Percentiles rank a stretch among this genome's conserved stretches.
phyloP scores from a whole-genome alignment of 169 alveolate species.

The Plasmodium vivax region DNA sequence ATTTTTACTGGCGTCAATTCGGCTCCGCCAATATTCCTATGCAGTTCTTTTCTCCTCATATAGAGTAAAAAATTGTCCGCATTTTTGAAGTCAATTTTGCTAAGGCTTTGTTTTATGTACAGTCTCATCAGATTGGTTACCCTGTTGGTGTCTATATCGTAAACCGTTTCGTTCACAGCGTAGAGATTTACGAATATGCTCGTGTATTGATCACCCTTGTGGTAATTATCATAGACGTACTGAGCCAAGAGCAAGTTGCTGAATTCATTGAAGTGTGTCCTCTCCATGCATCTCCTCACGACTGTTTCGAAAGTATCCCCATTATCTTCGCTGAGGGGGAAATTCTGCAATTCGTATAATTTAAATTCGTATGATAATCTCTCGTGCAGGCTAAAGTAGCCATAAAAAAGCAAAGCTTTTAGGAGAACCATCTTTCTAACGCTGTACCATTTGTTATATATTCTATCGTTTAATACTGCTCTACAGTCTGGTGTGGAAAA shows the following conservation, averaged over 20 bases:
- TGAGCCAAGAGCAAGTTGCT: conserved; percentile 39
- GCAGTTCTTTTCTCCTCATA: not conserved
- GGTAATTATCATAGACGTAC: conserved; percentile 51
- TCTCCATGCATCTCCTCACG: conserved; percentile 8
- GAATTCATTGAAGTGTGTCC: conserved; percentile 27
- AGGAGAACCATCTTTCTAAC: conserved; percentile 27
- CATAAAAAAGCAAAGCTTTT: conserved; percentile 44
- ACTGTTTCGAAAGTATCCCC: conserved; percentile 58
- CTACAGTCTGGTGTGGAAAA: conserved; percentile 21
- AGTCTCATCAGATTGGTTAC: not conserved
- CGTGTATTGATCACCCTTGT: not conserved
- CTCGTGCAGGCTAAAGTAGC: conserved; percentile 38
- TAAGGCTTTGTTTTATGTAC: not conserved
- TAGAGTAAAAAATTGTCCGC: conserved; percentile 18
- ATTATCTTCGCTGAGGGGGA: conserved; percentile 30
- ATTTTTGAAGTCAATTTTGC: not conserved
- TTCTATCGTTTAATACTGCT: conserved; percentile 3
- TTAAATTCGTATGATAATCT: conserved; percentile 67
- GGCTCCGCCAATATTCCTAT: not conserved
- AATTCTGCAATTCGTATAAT: conserved; percentile 28
- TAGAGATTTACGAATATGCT: conserved; percentile 22
- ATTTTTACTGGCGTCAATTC: not conserved
- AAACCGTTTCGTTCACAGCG: not conserved
- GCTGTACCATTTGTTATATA: conserved; percentile 6
- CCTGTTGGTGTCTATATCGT: not conserved